Percentiles rank a stretch among this genome's conserved stretches.
Evolutionary conservation across 192 early-diverging fungal species (phyloP).

Genomic region (Coemansia umbellata): DNA sequence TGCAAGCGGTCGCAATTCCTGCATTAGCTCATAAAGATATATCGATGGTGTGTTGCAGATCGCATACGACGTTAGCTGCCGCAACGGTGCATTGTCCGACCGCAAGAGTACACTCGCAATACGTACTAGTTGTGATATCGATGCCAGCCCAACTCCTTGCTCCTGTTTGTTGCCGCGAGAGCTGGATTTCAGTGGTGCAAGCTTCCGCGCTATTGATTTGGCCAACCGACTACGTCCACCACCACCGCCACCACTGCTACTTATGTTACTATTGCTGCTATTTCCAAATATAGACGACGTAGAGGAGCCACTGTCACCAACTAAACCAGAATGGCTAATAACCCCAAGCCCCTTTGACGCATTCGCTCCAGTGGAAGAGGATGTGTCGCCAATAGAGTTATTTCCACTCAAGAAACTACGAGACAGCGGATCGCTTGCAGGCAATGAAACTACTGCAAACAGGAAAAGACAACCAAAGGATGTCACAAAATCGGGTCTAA

Average conservation of each 20-base stretch:
- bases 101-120: slow-evolving; percentile 29
- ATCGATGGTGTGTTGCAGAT: slow-evolving; percentile 30
- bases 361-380: not conserved
- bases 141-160: slow-evolving; percentile 38
- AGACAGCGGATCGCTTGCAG: slow-evolving; percentile 7
- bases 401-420: not conserved
- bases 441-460: slow-evolving; percentile 42
- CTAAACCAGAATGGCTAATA: not conserved
- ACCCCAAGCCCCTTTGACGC: not conserved
- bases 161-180: slow-evolving; percentile 37
- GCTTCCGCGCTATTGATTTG: slow-evolving; percentile 45
- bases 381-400: not conserved
- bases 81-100: slow-evolving; percentile 42
- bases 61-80: slow-evolving; percentile 29
- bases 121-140: slow-evolving; percentile 48
- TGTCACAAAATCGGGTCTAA: slow-evolving; percentile 20
- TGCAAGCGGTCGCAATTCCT: slow-evolving; percentile 39
- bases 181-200: slow-evolving; percentile 41
- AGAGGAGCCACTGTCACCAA: not conserved
- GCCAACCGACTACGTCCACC: slow-evolving; percentile 38
- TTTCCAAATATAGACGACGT: slow-evolving; percentile 2
- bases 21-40: slow-evolving; percentile 42
- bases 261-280: not conserved
- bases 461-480: slow-evolving; percentile 36
- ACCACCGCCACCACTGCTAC: slow-evolving; percentile 4